These are phyloP conservation scores for Symbiodinium pilosum DNA, from an alignment of 73 alveolate species.

Conservation along the genomic window DNA sequence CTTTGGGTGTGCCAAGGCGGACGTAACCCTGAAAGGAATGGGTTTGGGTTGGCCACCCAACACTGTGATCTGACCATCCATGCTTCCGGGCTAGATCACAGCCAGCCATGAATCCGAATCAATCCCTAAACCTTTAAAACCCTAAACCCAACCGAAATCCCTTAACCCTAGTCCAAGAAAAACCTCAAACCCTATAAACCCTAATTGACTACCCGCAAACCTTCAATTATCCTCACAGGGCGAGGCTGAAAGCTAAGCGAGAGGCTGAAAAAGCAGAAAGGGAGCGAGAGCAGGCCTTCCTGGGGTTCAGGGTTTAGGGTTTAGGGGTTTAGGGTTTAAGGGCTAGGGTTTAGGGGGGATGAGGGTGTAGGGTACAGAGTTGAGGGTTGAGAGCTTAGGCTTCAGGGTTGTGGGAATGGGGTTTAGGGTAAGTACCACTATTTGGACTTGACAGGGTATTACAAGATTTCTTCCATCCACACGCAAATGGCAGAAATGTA, in stretches of 20 bases:
- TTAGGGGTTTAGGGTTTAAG: neutral
- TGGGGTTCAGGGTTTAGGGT: too few relatives aligned
- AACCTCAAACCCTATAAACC: neutral
- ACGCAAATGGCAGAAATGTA: too few relatives aligned
- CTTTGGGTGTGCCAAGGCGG: too few relatives aligned
- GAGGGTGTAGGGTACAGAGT: neutral
- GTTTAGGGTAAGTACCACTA: too few relatives aligned
- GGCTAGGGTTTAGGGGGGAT: neutral
- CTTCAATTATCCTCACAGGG: neutral
- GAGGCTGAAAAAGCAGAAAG: neutral
- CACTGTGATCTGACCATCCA: neutral
- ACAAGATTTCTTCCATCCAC: too few relatives aligned
- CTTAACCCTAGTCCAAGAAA: neutral
- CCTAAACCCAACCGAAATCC: neutral
- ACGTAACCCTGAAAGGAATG: too few relatives aligned
- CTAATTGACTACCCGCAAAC: neutral
- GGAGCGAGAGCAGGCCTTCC: conserved; percentile 11
- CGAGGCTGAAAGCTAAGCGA: neutral
- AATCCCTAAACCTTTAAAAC: neutral
- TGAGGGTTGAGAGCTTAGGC: neutral
- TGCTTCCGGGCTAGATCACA: neutral
- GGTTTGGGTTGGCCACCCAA: neutral
- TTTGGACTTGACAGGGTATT: too few relatives aligned
- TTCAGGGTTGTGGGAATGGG: too few relatives aligned
- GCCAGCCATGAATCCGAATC: neutral